Conservation (phyloP, 106 monocot genomes). For the Vanilla planifolia region DNA sequence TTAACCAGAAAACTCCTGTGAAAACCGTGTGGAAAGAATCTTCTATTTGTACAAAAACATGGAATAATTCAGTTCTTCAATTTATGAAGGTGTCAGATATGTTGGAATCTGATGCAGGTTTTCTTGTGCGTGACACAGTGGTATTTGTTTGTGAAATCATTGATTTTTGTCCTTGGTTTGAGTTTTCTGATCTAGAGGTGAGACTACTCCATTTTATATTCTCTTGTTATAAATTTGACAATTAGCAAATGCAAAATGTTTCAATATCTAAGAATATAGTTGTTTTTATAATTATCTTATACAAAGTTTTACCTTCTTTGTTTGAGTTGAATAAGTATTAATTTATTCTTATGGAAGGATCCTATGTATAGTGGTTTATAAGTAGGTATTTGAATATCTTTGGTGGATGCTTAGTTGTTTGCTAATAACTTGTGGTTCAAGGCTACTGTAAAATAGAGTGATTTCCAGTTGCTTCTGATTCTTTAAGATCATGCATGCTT, state of each 20-base stretch:
- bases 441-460: neutral
- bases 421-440: neutral
- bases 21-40: slow-evolving; percentile 97
- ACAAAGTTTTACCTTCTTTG: neutral
- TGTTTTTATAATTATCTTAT: too few relatives aligned
- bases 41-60: slow-evolving; percentile 93
- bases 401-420: neutral
- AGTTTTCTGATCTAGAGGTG: slow-evolving; percentile 95
- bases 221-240: neutral
- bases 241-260: too few relatives aligned
- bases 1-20: slow-evolving; percentile 79
- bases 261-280: too few relatives aligned
- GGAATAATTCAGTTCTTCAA: slow-evolving; percentile 98
- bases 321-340: neutral
- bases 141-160: slow-evolving; percentile 88
- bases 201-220: slow-evolving; percentile 18
- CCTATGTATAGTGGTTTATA: neutral
- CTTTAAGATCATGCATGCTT: neutral
- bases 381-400: neutral
- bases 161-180: slow-evolving; percentile 99
- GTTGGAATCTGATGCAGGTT: slow-evolving; percentile 83
- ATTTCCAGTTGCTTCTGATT: neutral
- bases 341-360: neutral
- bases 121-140: slow-evolving; percentile 82
- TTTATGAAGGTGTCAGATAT: slow-evolving; percentile 99